These are phyloP conservation scores for Oxyria digyna DNA, from an alignment of 148 eudicot genomes.

Conservation along the genomic window DNA sequence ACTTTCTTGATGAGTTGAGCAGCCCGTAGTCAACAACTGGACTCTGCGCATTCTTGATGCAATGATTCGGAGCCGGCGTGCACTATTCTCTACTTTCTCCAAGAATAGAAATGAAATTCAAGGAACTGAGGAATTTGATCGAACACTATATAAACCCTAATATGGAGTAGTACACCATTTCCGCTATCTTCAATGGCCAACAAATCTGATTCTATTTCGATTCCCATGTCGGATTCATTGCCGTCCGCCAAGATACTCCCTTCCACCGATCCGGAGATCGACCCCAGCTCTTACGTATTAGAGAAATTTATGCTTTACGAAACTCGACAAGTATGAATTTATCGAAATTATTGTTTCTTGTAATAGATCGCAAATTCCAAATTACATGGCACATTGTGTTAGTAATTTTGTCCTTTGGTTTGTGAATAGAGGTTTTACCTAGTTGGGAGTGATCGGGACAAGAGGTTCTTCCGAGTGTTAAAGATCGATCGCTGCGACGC, in stretches of 20 bases:
- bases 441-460: constrained; percentile 83
- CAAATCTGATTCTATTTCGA: constrained; percentile 26
- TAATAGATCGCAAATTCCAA: too few relatives aligned
- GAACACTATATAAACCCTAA: constrained; percentile 10
- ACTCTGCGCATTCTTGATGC: too few relatives aligned
- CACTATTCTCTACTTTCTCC: too few relatives aligned
- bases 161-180: not conserved
- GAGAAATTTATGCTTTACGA: constrained; percentile 93
- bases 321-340: constrained; percentile 57
- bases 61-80: too few relatives aligned
- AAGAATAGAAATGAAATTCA: not conserved
- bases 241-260: constrained; percentile 35
- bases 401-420: not conserved
- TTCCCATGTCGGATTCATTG: constrained; percentile 19
- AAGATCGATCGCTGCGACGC: constrained; percentile 90
- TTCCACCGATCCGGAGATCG: constrained; percentile 42
- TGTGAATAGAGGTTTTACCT: constrained; percentile 61
- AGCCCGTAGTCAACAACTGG: too few relatives aligned
- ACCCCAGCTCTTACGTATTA: constrained; percentile 56
- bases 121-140: not conserved
- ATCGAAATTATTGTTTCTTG: not conserved
- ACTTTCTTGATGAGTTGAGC: too few relatives aligned
- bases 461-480: constrained; percentile 64
- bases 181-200: constrained; percentile 28
- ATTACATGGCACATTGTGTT: not conserved